These are phyloP conservation scores for Pythium biforme DNA, from an alignment of 352 stramenopile species.

Conservation along the genomic window DNA sequence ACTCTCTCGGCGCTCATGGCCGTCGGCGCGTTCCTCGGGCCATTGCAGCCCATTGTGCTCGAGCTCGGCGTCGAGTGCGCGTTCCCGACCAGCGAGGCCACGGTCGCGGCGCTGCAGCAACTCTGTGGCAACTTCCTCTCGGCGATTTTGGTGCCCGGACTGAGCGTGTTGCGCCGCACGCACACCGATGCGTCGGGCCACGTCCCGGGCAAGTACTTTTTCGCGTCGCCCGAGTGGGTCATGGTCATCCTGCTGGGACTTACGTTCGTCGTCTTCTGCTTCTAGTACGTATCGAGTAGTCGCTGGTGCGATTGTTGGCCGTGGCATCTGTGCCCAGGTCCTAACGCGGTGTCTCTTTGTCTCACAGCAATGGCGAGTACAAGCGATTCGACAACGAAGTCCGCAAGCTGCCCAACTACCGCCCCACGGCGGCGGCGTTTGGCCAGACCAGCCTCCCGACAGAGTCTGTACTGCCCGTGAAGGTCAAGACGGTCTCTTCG, in stretches of 20 bases:
- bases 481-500: neutral
- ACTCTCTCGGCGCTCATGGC: slow-evolving; percentile 50
- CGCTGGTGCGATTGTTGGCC: too few species aligned
- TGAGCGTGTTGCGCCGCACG: slow-evolving; percentile 45
- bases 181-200: slow-evolving; percentile 34
- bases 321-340: too few species aligned
- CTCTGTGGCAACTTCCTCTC: slow-evolving; percentile 79
- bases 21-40: slow-evolving; percentile 54
- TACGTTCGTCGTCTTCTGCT: slow-evolving; percentile 53
- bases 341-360: too few species aligned
- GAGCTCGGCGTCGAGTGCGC: slow-evolving; percentile 74
- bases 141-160: slow-evolving; percentile 49
- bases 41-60: slow-evolving; percentile 66
- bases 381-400: slow-evolving; percentile 47
- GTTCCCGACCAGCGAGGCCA: slow-evolving; percentile 72
- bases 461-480: neutral
- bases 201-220: slow-evolving; percentile 40
- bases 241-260: slow-evolving; percentile 42
- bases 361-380: slow-evolving; percentile 54
- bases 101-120: slow-evolving; percentile 70
- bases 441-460: neutral
- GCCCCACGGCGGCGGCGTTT: slow-evolving; percentile 8
- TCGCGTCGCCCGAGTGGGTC: slow-evolving; percentile 50
- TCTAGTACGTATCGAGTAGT: slow-evolving; percentile 50
- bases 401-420: slow-evolving; percentile 12